Conservation (phyloP, 768 basidiomycete species). For the Hemileccinum impolitum region DNA sequence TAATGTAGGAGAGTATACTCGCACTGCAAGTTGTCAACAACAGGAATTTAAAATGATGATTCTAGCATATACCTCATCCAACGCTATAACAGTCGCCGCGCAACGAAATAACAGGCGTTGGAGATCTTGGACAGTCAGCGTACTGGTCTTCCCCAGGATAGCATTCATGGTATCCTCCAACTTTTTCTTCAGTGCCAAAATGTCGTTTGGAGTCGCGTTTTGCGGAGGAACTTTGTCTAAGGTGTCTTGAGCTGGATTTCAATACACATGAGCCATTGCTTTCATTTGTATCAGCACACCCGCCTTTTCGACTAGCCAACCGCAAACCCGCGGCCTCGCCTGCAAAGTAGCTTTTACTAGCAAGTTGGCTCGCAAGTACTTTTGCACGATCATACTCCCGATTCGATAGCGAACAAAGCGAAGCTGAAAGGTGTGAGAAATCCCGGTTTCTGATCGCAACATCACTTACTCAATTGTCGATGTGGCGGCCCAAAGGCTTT, state of each 20-base stretch:
- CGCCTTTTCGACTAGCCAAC: constrained; percentile 64
- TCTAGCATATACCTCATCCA: constrained; percentile 47
- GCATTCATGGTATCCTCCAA: constrained; percentile 64
- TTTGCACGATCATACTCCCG: constrained; percentile 83
- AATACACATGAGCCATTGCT: not conserved
- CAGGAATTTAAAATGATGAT: not conserved
- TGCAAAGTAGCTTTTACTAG: constrained; percentile 85
- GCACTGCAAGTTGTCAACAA: constrained; percentile 47
- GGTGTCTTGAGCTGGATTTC: constrained; percentile 47
- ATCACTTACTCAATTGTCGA: constrained; percentile 65
- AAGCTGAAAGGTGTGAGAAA: constrained; percentile 38
- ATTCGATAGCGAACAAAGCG: constrained; percentile 49
- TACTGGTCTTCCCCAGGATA: constrained; percentile 67
- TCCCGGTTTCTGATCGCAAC: not conserved
- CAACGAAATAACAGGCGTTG: constrained; percentile 84
- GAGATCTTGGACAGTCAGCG: constrained; percentile 77
- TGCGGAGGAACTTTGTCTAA: constrained; percentile 62
- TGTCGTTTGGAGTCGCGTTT: constrained; percentile 55
- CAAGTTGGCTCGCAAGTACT: constrained; percentile 77
- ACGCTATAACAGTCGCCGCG: constrained; percentile 74
- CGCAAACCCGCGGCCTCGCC: constrained; percentile 84
- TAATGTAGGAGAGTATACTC: constrained; percentile 85
- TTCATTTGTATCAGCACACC: constrained; percentile 11
- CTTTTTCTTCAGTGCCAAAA: constrained; percentile 63
- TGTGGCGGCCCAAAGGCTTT: constrained; percentile 77